These are phyloP conservation scores for Wickerhamomyces sydowiorum DNA, from an alignment of 805 yeast genomes.

Conservation along the genomic window DNA sequence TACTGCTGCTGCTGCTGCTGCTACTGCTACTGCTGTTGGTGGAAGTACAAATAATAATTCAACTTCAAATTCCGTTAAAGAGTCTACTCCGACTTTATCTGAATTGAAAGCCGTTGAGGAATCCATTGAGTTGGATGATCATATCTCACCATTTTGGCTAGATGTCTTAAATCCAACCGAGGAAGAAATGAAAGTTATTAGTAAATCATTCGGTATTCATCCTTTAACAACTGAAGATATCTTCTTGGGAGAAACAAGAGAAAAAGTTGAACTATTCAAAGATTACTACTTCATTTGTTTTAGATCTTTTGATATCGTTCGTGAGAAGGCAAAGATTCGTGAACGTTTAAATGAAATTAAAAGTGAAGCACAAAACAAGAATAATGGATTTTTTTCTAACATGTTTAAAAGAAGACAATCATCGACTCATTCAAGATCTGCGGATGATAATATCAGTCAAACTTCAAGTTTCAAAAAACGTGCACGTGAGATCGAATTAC, in stretches of 20 bases:
- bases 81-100: slow-evolving; percentile 6
- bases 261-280: slow-evolving; percentile 88
- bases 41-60: slow-evolving; percentile 3
- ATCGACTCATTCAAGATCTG: slow-evolving; percentile 7
- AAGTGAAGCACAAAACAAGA: slow-evolving; percentile 1
- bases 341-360: slow-evolving; percentile 25
- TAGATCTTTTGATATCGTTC: slow-evolving; percentile 74
- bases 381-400: slow-evolving; percentile 5
- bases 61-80: slow-evolving; percentile 9
- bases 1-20: slow-evolving; percentile 3
- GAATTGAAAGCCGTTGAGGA: slow-evolving; percentile 5
- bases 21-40: slow-evolving; percentile 2
- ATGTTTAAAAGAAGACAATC: slow-evolving; percentile 13
- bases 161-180: slow-evolving; percentile 92
- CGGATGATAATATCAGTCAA: slow-evolving; percentile 9
- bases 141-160: slow-evolving; percentile 79
- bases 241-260: slow-evolving; percentile 87
- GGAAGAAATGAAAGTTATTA: slow-evolving; percentile 89
- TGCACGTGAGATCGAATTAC: slow-evolving; percentile 26
- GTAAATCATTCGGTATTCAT: slow-evolving; percentile 90
- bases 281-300: slow-evolving; percentile 91
- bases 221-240: slow-evolving; percentile 96
- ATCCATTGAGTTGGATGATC: slow-evolving; percentile 18
- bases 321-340: slow-evolving; percentile 51
- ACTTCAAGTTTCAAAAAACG: slow-evolving; percentile 24